A percentile compares a stretch with the other conserved stretches of the same genome.
phyloP scores from a whole-genome alignment of 495 filamentous ascomycete species.

The Friedmanniomyces endolithicus region DNA sequence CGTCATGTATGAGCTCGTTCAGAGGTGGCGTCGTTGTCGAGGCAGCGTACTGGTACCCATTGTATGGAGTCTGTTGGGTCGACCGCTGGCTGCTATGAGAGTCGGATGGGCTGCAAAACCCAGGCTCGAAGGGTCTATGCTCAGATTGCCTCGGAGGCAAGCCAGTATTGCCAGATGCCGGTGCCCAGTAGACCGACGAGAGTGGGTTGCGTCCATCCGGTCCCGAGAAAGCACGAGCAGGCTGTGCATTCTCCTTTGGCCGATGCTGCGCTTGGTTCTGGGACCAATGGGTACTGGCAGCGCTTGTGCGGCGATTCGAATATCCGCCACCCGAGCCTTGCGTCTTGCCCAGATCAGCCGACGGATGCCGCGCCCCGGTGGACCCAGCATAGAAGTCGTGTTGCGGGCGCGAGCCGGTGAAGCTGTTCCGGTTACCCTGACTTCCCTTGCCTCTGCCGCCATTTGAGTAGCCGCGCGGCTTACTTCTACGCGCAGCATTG shows the following conservation, averaged over 20 bases:
- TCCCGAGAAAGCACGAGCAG: not conserved
- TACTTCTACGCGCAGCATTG: not conserved
- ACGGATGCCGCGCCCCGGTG: not conserved
- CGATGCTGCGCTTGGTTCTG: not conserved
- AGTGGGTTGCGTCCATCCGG: not conserved
- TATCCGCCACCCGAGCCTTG: not conserved
- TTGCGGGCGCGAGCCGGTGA: not conserved
- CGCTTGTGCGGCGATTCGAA: not conserved
- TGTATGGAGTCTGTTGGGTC: not conserved
- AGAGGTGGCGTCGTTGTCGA: not conserved
- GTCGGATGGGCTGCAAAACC: not conserved
- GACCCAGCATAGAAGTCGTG: not conserved
- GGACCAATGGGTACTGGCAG: not conserved
- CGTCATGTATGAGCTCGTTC: not conserved
- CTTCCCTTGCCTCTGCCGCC: not conserved
- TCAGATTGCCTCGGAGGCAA: too few species aligned
- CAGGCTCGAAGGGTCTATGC: not conserved
- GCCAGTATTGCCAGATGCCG: too few species aligned
- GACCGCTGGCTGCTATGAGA: not conserved
- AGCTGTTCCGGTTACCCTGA: conserved; percentile 6
- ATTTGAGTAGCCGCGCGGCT: not conserved
- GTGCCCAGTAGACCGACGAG: not conserved
- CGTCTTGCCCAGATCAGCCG: not conserved
- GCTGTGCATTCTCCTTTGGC: conserved; percentile 1
- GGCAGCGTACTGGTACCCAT: not conserved